Conservation (phyloP, 106 monocot genomes). For the Dendrobium huoshanense region DNA sequence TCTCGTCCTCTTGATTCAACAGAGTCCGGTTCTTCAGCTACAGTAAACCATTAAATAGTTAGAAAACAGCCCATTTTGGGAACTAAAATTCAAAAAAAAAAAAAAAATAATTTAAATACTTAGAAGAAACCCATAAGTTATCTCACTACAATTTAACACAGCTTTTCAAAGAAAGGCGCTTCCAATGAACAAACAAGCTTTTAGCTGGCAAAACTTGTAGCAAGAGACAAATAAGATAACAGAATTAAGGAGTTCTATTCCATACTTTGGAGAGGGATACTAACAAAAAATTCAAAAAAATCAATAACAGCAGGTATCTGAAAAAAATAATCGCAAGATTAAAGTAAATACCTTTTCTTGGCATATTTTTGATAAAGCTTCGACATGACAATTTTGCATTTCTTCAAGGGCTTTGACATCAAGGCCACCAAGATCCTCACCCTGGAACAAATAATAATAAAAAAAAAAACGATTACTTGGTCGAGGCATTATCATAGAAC, state of each 20-base stretch:
- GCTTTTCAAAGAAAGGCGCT: background rate
- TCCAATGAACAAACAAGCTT: background rate
- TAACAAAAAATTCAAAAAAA: background rate
- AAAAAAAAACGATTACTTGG: background rate
- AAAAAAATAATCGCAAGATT: background rate
- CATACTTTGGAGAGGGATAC: background rate
- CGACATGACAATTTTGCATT: constrained; percentile 74
- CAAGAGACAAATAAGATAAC: background rate
- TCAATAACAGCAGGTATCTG: background rate
- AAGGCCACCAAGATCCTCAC: constrained; percentile 66
- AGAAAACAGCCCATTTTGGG: background rate
- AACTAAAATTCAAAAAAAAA: background rate
- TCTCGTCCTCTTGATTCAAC: constrained; percentile 6
- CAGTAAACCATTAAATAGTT: background rate
- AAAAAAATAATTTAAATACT: background rate
- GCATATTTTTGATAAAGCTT: constrained; percentile 80
- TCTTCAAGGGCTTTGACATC: constrained; percentile 64
- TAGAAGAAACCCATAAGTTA: background rate
- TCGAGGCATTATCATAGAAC: background rate
- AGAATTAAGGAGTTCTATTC: background rate
- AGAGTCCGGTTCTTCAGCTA: constrained; percentile 17
- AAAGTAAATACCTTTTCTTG: constrained; percentile 67
- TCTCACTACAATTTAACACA: background rate
- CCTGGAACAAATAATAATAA: constrained; percentile 26
- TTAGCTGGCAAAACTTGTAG: no score